A percentile compares a stretch with the other conserved stretches of the same genome.
Evolutionary conservation across 106 monocot genomes (phyloP).

Genomic region (Dendrobium nobile): DNA sequence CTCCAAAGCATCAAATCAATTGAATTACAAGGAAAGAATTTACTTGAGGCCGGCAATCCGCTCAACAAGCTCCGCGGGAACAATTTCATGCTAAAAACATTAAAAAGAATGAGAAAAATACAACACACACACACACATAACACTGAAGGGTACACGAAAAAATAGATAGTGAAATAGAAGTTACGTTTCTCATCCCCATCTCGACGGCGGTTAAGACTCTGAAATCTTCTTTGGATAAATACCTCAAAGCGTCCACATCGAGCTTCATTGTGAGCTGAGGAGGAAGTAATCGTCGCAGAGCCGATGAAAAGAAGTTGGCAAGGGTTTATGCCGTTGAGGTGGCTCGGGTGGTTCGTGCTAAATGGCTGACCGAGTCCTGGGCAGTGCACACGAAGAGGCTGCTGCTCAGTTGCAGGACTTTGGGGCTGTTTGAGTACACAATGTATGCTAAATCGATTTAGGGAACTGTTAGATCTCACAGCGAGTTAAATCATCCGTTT

Average conservation of each 20-base stretch:
- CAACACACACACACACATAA: neutral
- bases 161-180: neutral
- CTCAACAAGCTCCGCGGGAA: constrained; percentile 79
- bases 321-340: neutral
- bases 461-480: no score
- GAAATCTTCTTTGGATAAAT: constrained; percentile 90
- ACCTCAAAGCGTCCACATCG: constrained; percentile 77
- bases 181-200: constrained; percentile 98
- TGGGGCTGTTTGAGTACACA: no score
- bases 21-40: constrained; percentile 1
- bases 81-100: constrained; percentile 76
- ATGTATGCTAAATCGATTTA: no score
- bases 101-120: neutral
- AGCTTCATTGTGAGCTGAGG: constrained; percentile 71
- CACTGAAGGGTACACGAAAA: neutral
- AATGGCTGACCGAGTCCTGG: no score
- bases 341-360: neutral
- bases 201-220: constrained; percentile 90
- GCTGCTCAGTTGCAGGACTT: no score
- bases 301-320: neutral
- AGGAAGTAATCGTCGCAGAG: neutral
- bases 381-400: no score
- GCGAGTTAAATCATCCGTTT: no score
- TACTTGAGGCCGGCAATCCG: constrained; percentile 88
- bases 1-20: constrained; percentile 4